A percentile compares a stretch with the other conserved stretches of the same genome.
These are phyloP conservation scores for Trichosporon faecale DNA, from an alignment of 1,284 basidiomycete genomes.

Conservation along the genomic window DNA sequence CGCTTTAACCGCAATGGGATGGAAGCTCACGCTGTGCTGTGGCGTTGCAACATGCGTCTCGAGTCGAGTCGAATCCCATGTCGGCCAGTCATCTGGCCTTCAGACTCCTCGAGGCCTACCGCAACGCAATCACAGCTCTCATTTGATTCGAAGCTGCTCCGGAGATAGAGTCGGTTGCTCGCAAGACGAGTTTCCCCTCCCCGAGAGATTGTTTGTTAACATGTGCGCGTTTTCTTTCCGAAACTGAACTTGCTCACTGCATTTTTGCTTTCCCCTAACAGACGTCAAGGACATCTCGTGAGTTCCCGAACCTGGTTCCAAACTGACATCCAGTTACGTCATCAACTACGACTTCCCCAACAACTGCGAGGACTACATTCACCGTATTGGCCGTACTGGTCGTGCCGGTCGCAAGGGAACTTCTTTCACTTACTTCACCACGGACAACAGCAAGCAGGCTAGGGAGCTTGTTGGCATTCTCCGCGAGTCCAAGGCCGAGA, in stretches of 20 bases:
- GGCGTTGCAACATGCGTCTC: constrained; percentile 12
- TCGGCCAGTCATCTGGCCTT: constrained; percentile 9
- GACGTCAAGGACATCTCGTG: constrained; percentile 51
- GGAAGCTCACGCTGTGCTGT: constrained; percentile 7
- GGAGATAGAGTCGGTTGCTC: constrained; percentile 22
- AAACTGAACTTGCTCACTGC: constrained; percentile 27
- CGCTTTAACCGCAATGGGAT: constrained; percentile 5
- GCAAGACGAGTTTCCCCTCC: constrained; percentile 22
- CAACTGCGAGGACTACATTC: constrained; percentile 57
- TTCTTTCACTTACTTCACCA: constrained; percentile 94
- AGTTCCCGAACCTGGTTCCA: constrained; percentile 10
- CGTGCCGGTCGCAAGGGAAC: constrained; percentile 60
- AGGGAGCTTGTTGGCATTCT: constrained; percentile 87
- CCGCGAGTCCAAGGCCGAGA: constrained; percentile 79
- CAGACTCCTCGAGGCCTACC: constrained; percentile 13
- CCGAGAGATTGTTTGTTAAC: constrained; percentile 29
- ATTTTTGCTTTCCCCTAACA: constrained; percentile 26
- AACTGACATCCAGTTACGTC: constrained; percentile 30
- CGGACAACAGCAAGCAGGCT: constrained; percentile 89
- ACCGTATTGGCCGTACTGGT: constrained; percentile 60
- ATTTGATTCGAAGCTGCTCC: constrained; percentile 12
- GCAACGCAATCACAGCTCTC: constrained; percentile 13
- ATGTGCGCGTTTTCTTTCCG: constrained; percentile 21
- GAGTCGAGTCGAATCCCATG: constrained; percentile 4
- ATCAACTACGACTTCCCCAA: constrained; percentile 93